Base-by-base conservation (phyloP, 73 alveolate genomes). In the Paramecium bursaria region DNA sequence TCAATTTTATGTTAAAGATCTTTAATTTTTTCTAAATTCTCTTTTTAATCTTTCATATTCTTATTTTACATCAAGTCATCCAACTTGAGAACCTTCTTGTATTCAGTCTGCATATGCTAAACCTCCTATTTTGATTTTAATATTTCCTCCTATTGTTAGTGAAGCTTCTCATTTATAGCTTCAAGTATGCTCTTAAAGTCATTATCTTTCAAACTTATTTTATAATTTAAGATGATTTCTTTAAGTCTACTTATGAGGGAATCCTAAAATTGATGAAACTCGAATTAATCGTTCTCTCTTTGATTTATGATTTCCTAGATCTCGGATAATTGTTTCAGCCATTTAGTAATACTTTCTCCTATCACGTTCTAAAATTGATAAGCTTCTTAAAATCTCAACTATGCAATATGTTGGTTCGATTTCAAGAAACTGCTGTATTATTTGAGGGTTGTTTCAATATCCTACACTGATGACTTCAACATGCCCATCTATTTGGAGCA, bases 291-390 rank as follows among this genome's bases (percentile, higher is more conserved):
- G 10, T 26, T 29, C 31, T 31, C 54, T 17, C 80, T 61, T 61
- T 55, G 31, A 29, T 55, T 55, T 13, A 55, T 55, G 31, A 55
- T 55, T 55, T 55, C 75, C 42, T 61, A 15, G n/a, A 61, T 61
- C 42, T 61, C 80, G 6, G 42, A 33, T n/a, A 61, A 61, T 61
- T 61, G 26, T 61, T 61, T 61, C 0, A 61, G 33, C 80, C 80
- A 61, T 31, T 35, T 61, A 15, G 52, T 33, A 6, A 61, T 61
- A 11, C 80, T 61, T 14, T 61, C 80, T 19, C 80, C 80, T 17
- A 61, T 29, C n/a, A 61, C 42, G 3, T 54, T 54, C 42, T 61
- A 35, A 61, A 61, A 61, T 61, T 61, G 29, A 35, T 31, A 61
- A 31, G 80, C 54, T 29, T 61, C 54, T 17, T 61, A 35, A 46